Conservation (phyloP, 2,329 filamentous ascomycete genomes). For the Xylariaceae sp. region DNA sequence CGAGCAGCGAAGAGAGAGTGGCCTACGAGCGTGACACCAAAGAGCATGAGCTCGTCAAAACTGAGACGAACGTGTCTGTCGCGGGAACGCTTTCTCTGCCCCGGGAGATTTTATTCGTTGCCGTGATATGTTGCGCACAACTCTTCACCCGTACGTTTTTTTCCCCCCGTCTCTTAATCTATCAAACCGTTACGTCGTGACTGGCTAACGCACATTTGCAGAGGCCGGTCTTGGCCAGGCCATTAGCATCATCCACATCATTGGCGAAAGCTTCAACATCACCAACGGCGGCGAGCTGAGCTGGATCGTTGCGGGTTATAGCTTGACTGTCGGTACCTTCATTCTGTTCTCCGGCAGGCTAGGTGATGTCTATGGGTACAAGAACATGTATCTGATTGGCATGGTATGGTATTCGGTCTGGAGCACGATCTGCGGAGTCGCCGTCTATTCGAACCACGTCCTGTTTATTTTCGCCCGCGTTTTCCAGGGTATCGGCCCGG, state of each 20-base stretch:
- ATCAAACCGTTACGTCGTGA: not conserved
- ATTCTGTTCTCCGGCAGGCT: slow-evolving; percentile 53
- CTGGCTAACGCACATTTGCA: slow-evolving; percentile 10
- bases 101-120: slow-evolving; percentile 24
- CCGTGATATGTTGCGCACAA: slow-evolving; percentile 26
- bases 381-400: slow-evolving; percentile 49
- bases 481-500: slow-evolving; percentile 52
- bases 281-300: slow-evolving; percentile 43
- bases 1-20: slow-evolving; percentile 14
- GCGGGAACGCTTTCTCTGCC: slow-evolving; percentile 22
- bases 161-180: not conserved
- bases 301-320: slow-evolving; percentile 51
- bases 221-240: slow-evolving; percentile 25
- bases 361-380: slow-evolving; percentile 52
- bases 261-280: slow-evolving; percentile 45
- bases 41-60: slow-evolving; percentile 5
- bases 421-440: slow-evolving; percentile 47
- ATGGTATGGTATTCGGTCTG: slow-evolving; percentile 51
- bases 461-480: slow-evolving; percentile 47
- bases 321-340: slow-evolving; percentile 52
- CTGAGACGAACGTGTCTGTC: slow-evolving; percentile 19
- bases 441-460: slow-evolving; percentile 41
- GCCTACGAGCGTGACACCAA: not conserved
- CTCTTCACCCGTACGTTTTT: slow-evolving; percentile 27
- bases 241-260: slow-evolving; percentile 41